Percentiles rank a stretch among this genome's conserved stretches.
These are phyloP conservation scores for Xerocomus potaroensis DNA, from an alignment of 768 basidiomycete species.

Conservation along the genomic window DNA sequence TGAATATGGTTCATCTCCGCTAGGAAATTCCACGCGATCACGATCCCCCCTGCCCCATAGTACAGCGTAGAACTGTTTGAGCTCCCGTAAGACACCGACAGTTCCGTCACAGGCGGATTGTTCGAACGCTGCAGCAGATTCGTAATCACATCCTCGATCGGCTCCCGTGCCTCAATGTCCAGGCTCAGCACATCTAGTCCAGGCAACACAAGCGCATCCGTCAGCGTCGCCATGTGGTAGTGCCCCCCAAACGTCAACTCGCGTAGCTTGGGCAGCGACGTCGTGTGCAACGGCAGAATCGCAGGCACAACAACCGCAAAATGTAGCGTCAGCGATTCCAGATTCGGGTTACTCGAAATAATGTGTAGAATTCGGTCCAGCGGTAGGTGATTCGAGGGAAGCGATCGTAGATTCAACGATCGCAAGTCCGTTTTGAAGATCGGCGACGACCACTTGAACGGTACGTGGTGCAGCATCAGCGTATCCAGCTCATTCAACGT, in stretches of 20 bases:
- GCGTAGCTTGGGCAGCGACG: conserved; percentile 51
- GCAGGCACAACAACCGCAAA: conserved; percentile 57
- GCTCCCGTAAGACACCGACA: conserved; percentile 59
- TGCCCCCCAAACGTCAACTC: conserved; percentile 63
- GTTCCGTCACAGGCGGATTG: conserved; percentile 50
- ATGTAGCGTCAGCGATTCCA: conserved; percentile 56
- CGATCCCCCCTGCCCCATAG: conserved; percentile 53
- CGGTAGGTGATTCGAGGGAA: conserved; percentile 58
- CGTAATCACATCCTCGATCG: conserved; percentile 67
- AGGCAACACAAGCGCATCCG: conserved; percentile 60
- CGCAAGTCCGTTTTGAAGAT: conserved; percentile 59
- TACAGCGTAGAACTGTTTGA: conserved; percentile 42
- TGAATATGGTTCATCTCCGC: conserved; percentile 54
- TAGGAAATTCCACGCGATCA: conserved; percentile 67
- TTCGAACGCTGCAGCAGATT: conserved; percentile 57
- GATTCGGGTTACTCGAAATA: conserved; percentile 50
- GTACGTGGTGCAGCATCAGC: conserved; percentile 64
- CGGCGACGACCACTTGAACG: conserved; percentile 76
- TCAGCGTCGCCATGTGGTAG: conserved; percentile 54
- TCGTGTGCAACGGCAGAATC: conserved; percentile 56
- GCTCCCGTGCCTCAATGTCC: conserved; percentile 72
- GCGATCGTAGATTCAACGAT: conserved; percentile 58
- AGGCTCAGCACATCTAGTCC: conserved; percentile 53
- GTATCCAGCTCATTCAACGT: conserved; percentile 47
- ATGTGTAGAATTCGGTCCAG: conserved; percentile 69